Base-by-base conservation (phyloP, 768 basidiomycete genomes). In the Leccinum barrowsii region DNA sequence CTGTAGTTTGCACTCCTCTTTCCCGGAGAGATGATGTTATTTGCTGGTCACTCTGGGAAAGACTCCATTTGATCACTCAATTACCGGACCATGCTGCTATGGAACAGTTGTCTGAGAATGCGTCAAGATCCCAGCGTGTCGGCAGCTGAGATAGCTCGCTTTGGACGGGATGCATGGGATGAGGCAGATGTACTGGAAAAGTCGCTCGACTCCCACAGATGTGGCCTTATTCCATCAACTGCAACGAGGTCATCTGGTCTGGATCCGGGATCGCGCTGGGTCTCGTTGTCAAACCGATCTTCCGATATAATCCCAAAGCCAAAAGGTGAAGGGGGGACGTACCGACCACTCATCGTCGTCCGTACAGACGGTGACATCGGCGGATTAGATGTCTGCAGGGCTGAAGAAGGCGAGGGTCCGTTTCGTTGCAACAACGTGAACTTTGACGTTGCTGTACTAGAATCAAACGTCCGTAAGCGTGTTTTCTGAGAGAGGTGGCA, bases 341-440 rank as follows among this genome's bases (percentile, higher is more conserved):
- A 22, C 50, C 19, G 21, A 15, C 50, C 50, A 51, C 21, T 51
- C 50, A 3, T 51, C 50, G 12, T 51, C 50, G 12, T 51, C 32
- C 4, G 50, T 51, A 7, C 50, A 51, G 30, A 51, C 50, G 50
- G 32, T 13, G n/a, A 24, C 50, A 32, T 24, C 46, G 46, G 22
- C 46, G 24, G 21, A 5, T 21, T 15, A 6, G 46, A 13, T 72
- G 19, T 83, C 81, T 5, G 74, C 70, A 24, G 75, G 73, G 52
- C 82, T 75, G 74, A 84, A 98, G 75, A 98, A 98, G 5, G 82
- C 81, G 8, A 94, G 76, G 0, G 92, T 89, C 0, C 84, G 69
- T 59, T 87, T 85, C 2, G 94, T 96, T 0, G 94, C 81, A 4
- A 92, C 87, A 8, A 98, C 87, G 65, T 98, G 84, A 2, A 98